Base-by-base conservation (phyloP, 208 protist genomes). In the Kentomonas sorsogonicus region DNA sequence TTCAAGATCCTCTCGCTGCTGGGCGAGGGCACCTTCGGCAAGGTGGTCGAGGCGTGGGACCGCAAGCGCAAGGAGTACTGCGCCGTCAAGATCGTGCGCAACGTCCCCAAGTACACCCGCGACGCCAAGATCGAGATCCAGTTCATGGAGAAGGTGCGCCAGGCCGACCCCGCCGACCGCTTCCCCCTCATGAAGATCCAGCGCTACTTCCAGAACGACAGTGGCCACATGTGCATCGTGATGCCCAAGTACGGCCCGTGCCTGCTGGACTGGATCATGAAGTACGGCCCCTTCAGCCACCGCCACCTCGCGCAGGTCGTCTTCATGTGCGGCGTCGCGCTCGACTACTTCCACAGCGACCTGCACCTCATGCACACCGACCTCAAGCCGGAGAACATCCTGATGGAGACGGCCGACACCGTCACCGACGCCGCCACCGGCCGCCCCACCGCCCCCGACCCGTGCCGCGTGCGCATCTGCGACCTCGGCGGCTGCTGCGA, bases 1-100 rank as follows among this genome's bases (percentile, higher is more conserved):
- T 93, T 86, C 74, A 93, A 95, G 68, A 93, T 95, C 46, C 81
- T 95, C n/a, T 87, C 79, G 26, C 68, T 92, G 57, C 63, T 93
- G 18, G 84, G 88, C 43, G 83, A 95, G 69, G 88, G 88, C 52
- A 95, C 89, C 26, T 93, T 93, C 61, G 89, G 79, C 50, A 93
- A 91, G 67, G 89, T 93, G 34, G 79, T 95, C 26, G 80, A 93
- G 69, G 77, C 85, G 53, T 94, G 84, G 83, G 87, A 94, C 61
- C 77, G 87, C 56, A 89, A 90, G 63, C 71, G 80, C 34, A 80
- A 89, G 66, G 75, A 84, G 68, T 90, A 91, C 74, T 87, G 81
- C 63, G 87, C 87, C 9, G 82, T 94, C 33, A 94, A 94, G 69
- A 89, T 94, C 57, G 81, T 94, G 52, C 84, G 81, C 41, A 88